A percentile compares a stretch with the other conserved stretches of the same genome.
phyloP scores from a whole-genome alignment of 2,329 filamentous ascomycete genomes.

The Sordariomycetes sp. region DNA sequence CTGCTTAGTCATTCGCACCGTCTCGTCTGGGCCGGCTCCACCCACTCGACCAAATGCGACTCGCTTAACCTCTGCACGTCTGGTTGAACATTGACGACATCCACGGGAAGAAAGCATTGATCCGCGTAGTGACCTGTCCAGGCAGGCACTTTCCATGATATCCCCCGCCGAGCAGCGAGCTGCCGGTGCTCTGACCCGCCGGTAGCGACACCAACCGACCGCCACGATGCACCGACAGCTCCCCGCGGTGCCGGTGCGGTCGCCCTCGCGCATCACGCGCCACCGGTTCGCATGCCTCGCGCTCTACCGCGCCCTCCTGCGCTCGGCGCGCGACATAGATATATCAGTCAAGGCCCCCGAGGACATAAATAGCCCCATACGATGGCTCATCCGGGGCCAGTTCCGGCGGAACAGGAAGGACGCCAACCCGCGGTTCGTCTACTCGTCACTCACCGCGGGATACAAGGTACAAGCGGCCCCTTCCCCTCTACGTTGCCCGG shows the following conservation, averaged over 20 bases:
- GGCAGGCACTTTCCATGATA: neutral
- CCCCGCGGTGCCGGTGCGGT: constrained; percentile 10
- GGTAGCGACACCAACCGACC: neutral
- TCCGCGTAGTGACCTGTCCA: too few relatives aligned
- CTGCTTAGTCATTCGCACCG: too few relatives aligned
- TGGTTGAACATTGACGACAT: too few relatives aligned
- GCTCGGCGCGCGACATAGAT: constrained; percentile 39
- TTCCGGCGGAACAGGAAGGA: constrained; percentile 51
- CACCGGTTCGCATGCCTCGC: constrained; percentile 52
- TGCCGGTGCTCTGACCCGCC: neutral
- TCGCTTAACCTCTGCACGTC: too few relatives aligned
- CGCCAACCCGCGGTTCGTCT: constrained; percentile 48
- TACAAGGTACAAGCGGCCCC: constrained; percentile 43
- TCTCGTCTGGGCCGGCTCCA: too few relatives aligned
- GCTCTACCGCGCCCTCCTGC: constrained; percentile 61
- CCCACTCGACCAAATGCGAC: too few relatives aligned
- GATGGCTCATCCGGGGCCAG: constrained; percentile 46
- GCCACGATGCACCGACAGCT: neutral
- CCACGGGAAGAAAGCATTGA: too few relatives aligned
- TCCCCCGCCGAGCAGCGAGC: neutral
- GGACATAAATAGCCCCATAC: constrained; percentile 33
- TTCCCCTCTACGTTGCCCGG: neutral
- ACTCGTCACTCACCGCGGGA: constrained; percentile 52
- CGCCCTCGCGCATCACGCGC: constrained; percentile 38
- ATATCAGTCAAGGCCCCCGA: constrained; percentile 24